These are phyloP conservation scores for Tilletia walkeri DNA, from an alignment of 1,284 basidiomycete genomes.

Conservation along the genomic window DNA sequence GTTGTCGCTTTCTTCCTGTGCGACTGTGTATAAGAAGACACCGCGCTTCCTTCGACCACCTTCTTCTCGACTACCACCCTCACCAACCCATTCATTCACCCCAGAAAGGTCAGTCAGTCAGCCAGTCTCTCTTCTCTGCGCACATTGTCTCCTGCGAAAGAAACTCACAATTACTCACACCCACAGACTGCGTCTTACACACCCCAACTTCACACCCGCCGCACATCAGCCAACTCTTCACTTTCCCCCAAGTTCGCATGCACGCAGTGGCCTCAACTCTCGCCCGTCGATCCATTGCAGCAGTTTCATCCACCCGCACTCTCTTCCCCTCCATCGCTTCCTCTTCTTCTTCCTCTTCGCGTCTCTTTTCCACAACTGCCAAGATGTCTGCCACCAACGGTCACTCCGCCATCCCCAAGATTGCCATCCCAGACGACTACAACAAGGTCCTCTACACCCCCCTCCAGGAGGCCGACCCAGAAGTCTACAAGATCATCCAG, in stretches of 20 bases:
- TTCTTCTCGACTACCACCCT: too few species aligned
- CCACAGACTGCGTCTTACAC: too few species aligned
- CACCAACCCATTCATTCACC: too few species aligned
- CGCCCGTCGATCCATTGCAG: constrained; percentile 11
- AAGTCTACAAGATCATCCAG: constrained; percentile 94
- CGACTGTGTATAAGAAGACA: too few species aligned
- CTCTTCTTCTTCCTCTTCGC: neutral
- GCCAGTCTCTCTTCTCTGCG: too few species aligned
- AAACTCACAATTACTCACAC: too few species aligned
- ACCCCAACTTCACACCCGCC: neutral
- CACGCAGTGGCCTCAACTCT: constrained; percentile 13
- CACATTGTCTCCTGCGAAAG: too few species aligned
- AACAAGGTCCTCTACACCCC: constrained; percentile 88
- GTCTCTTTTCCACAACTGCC: constrained; percentile 1
- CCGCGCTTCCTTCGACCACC: too few species aligned
- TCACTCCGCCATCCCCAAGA: constrained; percentile 15
- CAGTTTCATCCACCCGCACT: neutral
- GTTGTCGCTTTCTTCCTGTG: too few species aligned
- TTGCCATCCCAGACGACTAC: constrained; percentile 58
- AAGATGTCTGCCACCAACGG: neutral
- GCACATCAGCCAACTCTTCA: neutral
- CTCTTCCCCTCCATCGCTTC: neutral
- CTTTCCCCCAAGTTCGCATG: neutral
- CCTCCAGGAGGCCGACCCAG: constrained; percentile 85
- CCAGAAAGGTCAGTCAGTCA: too few species aligned